Evolutionary conservation across 73 alveolate genomes (phyloP).

Genomic region (Stentor roeselii): DNA sequence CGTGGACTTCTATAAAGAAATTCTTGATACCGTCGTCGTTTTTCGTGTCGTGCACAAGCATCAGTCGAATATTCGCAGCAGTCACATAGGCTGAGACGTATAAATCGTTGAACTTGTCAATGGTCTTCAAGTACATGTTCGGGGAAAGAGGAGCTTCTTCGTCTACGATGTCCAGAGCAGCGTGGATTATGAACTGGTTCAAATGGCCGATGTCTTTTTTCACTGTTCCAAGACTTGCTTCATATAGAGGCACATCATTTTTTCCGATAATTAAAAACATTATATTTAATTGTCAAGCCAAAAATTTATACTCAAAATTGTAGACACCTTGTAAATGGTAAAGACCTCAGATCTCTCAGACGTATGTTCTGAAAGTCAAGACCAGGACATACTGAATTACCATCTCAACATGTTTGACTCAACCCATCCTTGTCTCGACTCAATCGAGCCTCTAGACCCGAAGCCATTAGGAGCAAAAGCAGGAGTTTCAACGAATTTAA

Average conservation of each 20-base stretch:
- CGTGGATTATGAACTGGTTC: constrained; percentile 27
- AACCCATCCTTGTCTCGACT: too few species aligned
- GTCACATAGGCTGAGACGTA: constrained; percentile 28
- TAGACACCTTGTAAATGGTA: too few species aligned
- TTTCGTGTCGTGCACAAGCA: constrained; percentile 18
- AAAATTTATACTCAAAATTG: too few species aligned
- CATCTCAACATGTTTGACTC: too few species aligned
- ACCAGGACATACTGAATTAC: too few species aligned
- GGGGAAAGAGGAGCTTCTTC: constrained; percentile 12
- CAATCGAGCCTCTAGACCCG: too few species aligned
- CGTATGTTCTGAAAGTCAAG: too few species aligned
- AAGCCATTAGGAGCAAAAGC: too few species aligned
- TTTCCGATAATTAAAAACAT: constrained; percentile 28
- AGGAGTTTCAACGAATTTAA: too few species aligned
- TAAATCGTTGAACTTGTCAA: constrained; percentile 26
- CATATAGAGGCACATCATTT: constrained; percentile 28
- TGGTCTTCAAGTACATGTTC: constrained; percentile 17
- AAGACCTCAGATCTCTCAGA: too few species aligned
- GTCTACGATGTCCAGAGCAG: constrained; percentile 31
- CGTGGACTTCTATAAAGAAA: constrained; percentile 28
- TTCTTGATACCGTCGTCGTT: constrained; percentile 25
- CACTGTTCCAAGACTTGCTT: constrained; percentile 32
- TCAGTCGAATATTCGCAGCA: constrained; percentile 24
- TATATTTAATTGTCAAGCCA: neutral
- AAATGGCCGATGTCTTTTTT: constrained; percentile 25